Evolutionary conservation across 2,329 filamentous ascomycete genomes (phyloP).

Genomic region (Ophiosphaerella narmari): DNA sequence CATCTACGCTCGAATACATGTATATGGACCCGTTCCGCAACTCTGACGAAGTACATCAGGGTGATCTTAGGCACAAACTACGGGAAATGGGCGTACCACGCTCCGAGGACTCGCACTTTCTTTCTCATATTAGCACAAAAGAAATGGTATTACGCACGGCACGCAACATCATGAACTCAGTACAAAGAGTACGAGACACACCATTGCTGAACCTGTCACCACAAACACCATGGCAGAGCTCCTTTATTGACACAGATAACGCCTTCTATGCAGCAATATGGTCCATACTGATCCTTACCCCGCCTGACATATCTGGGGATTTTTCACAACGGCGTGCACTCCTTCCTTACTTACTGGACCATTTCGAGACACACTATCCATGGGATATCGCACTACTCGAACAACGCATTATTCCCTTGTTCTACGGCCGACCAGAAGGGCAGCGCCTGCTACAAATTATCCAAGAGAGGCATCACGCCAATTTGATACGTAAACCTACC

Average conservation of each 20-base stretch:
- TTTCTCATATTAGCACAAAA: constrained; percentile 66
- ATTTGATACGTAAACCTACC: constrained; percentile 57
- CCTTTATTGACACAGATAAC: constrained; percentile 56
- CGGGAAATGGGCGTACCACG: constrained; percentile 54
- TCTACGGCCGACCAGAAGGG: constrained; percentile 57
- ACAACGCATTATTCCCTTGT: constrained; percentile 68
- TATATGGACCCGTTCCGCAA: constrained; percentile 83
- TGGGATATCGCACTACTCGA: constrained; percentile 75
- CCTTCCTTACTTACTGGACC: constrained; percentile 67
- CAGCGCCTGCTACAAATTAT: constrained; percentile 59
- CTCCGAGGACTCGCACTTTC: constrained; percentile 55
- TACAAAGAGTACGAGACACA: constrained; percentile 55
- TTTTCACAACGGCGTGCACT: constrained; percentile 56
- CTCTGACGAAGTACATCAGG: constrained; percentile 66
- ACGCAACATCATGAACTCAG: constrained; percentile 78
- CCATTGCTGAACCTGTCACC: constrained; percentile 22
- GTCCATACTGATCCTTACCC: constrained; percentile 59
- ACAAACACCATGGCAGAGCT: constrained; percentile 30
- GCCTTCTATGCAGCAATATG: constrained; percentile 76
- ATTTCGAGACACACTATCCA: constrained; percentile 67
- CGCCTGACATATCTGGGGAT: constrained; percentile 30
- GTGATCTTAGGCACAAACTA: constrained; percentile 65
- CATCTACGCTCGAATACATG: constrained; percentile 58
- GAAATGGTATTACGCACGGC: constrained; percentile 76
- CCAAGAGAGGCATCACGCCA: constrained; percentile 60